Conservation (phyloP, 345 rosid genomes). For the Punica granatum region DNA sequence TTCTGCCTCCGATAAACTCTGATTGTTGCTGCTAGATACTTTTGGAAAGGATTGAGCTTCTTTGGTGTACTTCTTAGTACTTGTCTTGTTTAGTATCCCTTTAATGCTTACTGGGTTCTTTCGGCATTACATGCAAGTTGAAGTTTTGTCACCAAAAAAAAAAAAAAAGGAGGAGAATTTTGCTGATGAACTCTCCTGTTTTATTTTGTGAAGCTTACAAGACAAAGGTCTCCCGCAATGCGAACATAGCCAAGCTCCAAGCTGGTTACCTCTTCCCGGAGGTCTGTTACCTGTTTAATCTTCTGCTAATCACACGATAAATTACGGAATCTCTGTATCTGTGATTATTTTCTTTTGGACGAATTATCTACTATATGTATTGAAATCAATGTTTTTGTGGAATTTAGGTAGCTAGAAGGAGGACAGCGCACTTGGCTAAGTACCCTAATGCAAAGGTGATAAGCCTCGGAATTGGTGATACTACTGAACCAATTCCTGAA, state of each 20-base stretch:
- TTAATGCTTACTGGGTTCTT: background rate
- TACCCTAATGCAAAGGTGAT: slow-evolving; percentile 83
- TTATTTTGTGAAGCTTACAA: slow-evolving; percentile 48
- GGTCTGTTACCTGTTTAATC: slow-evolving; percentile 38
- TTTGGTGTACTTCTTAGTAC: background rate
- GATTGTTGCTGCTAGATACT: background rate
- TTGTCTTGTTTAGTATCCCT: background rate
- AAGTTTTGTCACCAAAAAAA: background rate
- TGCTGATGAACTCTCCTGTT: slow-evolving; percentile 7
- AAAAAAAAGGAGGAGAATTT: background rate
- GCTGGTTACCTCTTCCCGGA: slow-evolving; percentile 97
- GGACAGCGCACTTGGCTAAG: slow-evolving; percentile 71
- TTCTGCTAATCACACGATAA: background rate
- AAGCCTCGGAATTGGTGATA: slow-evolving; percentile 96
- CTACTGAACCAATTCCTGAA: slow-evolving; percentile 96
- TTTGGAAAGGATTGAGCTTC: background rate
- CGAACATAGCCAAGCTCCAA: slow-evolving; percentile 87
- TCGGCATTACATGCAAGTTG: background rate
- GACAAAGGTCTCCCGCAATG: slow-evolving; percentile 76
- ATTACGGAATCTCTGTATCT: background rate
- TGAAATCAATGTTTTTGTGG: background rate
- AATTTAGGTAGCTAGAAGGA: slow-evolving; percentile 75
- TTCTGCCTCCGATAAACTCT: too few species aligned
- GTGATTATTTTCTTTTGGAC: background rate
- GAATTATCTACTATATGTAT: background rate